Evolutionary conservation across 495 filamentous ascomycete genomes (phyloP).

Genomic region (Aspergillus indologenus): DNA sequence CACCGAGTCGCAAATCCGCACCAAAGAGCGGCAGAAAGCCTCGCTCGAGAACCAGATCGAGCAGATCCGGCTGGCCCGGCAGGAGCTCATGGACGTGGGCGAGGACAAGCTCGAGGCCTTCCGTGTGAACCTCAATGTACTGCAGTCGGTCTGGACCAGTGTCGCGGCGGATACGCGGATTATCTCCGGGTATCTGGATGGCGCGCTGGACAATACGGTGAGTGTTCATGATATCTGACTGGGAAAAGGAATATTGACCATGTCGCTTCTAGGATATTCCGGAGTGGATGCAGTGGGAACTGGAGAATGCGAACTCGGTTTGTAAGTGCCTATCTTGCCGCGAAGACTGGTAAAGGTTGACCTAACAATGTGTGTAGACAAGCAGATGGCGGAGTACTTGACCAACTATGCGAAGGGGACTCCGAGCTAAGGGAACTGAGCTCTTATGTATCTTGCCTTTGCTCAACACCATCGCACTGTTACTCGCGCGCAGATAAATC

Average conservation of each 20-base stretch:
- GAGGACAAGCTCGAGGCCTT: neutral
- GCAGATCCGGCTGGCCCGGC: neutral
- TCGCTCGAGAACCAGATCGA: neutral
- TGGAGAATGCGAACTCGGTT: neutral
- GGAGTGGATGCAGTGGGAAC: neutral
- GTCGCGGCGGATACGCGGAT: neutral
- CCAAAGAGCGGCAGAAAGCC: neutral
- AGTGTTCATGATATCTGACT: neutral
- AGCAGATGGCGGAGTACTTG: no score
- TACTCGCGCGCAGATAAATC: no score
- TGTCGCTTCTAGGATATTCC: neutral
- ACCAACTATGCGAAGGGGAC: no score
- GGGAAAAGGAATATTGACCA: neutral
- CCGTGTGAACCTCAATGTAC: neutral
- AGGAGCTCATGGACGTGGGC: neutral
- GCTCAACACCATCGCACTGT: no score
- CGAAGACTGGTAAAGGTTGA: no score
- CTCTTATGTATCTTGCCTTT: no score
- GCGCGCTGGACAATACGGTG: neutral
- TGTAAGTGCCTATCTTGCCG: no score
- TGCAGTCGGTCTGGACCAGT: neutral
- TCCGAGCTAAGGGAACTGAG: no score
- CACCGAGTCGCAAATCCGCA: neutral
- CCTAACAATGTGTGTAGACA: no score
- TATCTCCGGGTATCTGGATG: neutral